Base-by-base conservation (phyloP, 2,329 filamentous ascomycete genomes). In the Pyrenochaeta sp. region DNA sequence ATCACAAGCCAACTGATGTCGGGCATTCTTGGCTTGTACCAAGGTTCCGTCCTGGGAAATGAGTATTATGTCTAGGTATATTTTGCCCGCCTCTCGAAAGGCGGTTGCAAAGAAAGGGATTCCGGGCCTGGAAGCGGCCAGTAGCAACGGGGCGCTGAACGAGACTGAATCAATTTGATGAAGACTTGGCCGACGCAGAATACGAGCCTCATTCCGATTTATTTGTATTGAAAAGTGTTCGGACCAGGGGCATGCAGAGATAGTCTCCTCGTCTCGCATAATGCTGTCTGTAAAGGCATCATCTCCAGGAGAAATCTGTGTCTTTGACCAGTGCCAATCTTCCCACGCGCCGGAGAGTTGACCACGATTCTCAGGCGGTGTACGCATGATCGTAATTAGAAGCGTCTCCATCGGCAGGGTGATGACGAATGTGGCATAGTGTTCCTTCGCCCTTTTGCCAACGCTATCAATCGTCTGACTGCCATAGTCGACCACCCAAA, bases 401-500 rank as follows among this genome's bases (percentile, higher is more conserved):
- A 72, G 50, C 6, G 65, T 78, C 37, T 75, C 71, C 0, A 60
- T 64, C 13, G 75, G 74, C 22, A 75, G 66, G 5, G 78, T 77
- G 12, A 81, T 59, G 2, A 80, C 53, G 19, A 82, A 64, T 12
- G 76, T 64, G 2, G 77, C 70, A 13, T 73, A 72, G 15, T 77
- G 73, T 24, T 72, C 63, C 15, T 68, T 67, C 2, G 58, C 50
- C 43, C 69, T 58, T 22, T 54, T 64, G n/a, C 65, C 71, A 9
- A 73, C 72, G 5, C 74, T 66, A 1, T 69, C 66, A 2, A 71
- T 55, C 3, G 62, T 57, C 44, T 76, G 65, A 27, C 62, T 68
- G 27, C 69, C 70, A 45, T 72, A 50, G 46, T 74, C 68, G 2
- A 82, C 42, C 1, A 76, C 63, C 78, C 79, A 82, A 0, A 80